Percentiles rank a stretch among this genome's conserved stretches.
Evolutionary conservation across 176 grass and related monocot genomes (phyloP).

Genomic region (Themeda triandra): DNA sequence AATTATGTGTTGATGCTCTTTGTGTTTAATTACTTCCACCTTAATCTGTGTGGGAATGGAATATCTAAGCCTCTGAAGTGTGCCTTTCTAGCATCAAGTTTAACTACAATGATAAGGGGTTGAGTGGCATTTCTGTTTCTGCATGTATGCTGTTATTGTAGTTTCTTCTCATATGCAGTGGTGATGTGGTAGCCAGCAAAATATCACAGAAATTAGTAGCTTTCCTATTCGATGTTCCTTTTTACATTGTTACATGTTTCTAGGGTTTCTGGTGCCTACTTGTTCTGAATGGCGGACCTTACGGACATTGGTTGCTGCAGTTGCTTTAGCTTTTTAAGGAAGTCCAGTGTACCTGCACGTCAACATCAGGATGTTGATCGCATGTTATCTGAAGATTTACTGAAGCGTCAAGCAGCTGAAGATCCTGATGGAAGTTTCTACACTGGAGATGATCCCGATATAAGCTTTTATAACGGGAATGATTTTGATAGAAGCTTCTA

Average conservation of each 20-base stretch:
- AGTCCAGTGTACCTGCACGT: slow-evolving; percentile 18
- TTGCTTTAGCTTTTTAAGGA: slow-evolving; percentile 74
- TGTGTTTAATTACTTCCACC: background rate
- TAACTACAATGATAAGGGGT: background rate
- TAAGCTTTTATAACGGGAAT: slow-evolving; percentile 36
- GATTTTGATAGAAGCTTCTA: slow-evolving; percentile 26
- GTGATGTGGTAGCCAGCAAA: background rate
- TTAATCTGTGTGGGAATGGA: background rate
- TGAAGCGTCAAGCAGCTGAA: slow-evolving; percentile 40
- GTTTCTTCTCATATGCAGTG: background rate
- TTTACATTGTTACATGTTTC: background rate
- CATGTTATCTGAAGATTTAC: slow-evolving; percentile 33
- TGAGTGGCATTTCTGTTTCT: background rate
- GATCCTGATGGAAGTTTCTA: slow-evolving; percentile 53
- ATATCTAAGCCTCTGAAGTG: background rate
- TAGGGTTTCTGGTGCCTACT: background rate
- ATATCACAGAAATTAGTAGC: background rate
- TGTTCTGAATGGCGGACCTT: slow-evolving; percentile 40
- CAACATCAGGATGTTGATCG: background rate
- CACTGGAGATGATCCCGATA: slow-evolving; percentile 32
- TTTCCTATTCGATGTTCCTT: background rate
- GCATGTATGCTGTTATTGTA: background rate
- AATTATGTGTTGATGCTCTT: background rate
- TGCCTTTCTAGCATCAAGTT: background rate
- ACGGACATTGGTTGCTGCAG: slow-evolving; percentile 65